A percentile compares a stretch with the other conserved stretches of the same genome.
phyloP scores from a whole-genome alignment of 176 grass and related monocot species.

The Paspalum vaginatum region DNA sequence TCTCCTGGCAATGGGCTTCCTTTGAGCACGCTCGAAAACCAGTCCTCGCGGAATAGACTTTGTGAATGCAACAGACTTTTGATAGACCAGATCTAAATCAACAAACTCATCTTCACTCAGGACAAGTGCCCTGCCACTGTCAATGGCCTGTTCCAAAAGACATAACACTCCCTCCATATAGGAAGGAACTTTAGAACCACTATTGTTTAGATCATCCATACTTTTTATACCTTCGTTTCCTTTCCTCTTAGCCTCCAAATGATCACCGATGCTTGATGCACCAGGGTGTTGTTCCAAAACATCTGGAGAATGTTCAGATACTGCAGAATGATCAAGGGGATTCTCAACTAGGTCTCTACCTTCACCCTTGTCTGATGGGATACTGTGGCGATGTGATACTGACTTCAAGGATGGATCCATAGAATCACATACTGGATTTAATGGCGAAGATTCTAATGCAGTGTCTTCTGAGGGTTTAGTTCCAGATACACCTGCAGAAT shows the following conservation, averaged over 20 bases:
- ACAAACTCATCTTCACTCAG: conserved; percentile 52
- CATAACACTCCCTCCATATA: conserved; percentile 65
- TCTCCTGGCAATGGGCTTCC: conserved; percentile 26
- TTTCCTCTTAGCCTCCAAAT: conserved; percentile 24
- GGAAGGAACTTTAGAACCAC: conserved; percentile 13
- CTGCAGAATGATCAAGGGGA: conserved; percentile 23
- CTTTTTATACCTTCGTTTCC: conserved; percentile 31
- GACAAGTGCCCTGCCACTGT: conserved; percentile 60
- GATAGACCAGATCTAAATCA: conserved; percentile 67
- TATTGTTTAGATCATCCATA: conserved; percentile 13
- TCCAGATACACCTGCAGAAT: conserved; percentile 18
- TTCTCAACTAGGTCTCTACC: conserved; percentile 16
- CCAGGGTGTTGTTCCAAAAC: conserved; percentile 23
- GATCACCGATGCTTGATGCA: neutral
- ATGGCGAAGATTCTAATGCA: conserved; percentile 36
- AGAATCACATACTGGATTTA: conserved; percentile 21
- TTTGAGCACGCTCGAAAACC: conserved; percentile 38
- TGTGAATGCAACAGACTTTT: conserved; percentile 66
- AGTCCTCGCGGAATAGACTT: conserved; percentile 61
- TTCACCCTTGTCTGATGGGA: conserved; percentile 31
- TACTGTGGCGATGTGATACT: conserved; percentile 5
- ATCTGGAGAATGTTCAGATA: conserved; percentile 38
- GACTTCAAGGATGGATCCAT: conserved; percentile 34
- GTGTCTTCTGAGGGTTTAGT: conserved; percentile 11
- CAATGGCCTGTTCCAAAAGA: conserved; percentile 73